These are phyloP conservation scores for Cyberlindnera mycetangii DNA, from an alignment of 805 yeast species.

Conservation along the genomic window DNA sequence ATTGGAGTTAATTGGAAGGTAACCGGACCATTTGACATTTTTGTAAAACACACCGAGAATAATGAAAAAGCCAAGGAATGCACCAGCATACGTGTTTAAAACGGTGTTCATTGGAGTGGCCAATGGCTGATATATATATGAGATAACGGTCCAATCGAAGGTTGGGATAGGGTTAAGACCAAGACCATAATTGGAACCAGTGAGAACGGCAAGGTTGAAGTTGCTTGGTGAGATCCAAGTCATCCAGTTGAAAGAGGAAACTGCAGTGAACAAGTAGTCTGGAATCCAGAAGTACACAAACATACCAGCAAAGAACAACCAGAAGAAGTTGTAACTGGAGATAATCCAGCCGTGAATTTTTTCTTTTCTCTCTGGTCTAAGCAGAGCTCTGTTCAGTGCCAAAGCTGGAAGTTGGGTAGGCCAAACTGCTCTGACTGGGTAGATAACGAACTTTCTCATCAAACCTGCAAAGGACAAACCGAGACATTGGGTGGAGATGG, in stretches of 20 bases:
- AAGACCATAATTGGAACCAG: constrained; percentile 45
- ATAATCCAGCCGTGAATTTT: constrained; percentile 34
- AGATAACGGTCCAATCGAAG: constrained; percentile 48
- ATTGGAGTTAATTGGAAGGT: constrained; percentile 45
- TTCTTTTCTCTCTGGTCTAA: constrained; percentile 34
- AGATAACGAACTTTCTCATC: constrained; percentile 54
- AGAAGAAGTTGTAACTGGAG: constrained; percentile 34
- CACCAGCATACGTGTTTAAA: constrained; percentile 33
- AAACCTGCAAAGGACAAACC: constrained; percentile 70
- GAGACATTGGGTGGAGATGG: constrained; percentile 55
- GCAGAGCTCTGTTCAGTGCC: constrained; percentile 46
- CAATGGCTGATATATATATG: constrained; percentile 32
- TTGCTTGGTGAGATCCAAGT: constrained; percentile 55
- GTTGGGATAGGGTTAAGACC: constrained; percentile 54
- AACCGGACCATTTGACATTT: constrained; percentile 38
- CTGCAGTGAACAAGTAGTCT: constrained; percentile 39
- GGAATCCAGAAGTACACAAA: constrained; percentile 47
- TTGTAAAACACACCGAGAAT: constrained; percentile 38
- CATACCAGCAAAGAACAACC: constrained; percentile 31
- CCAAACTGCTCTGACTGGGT: constrained; percentile 53
- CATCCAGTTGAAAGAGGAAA: constrained; percentile 51
- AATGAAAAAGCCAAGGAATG: constrained; percentile 31
- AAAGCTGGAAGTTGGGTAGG: constrained; percentile 47
- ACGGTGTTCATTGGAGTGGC: constrained; percentile 43
- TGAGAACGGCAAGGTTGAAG: constrained; percentile 43